These are phyloP conservation scores for Tetrahymena malaccensis DNA, from an alignment of 73 alveolate species.

Conservation along the genomic window DNA sequence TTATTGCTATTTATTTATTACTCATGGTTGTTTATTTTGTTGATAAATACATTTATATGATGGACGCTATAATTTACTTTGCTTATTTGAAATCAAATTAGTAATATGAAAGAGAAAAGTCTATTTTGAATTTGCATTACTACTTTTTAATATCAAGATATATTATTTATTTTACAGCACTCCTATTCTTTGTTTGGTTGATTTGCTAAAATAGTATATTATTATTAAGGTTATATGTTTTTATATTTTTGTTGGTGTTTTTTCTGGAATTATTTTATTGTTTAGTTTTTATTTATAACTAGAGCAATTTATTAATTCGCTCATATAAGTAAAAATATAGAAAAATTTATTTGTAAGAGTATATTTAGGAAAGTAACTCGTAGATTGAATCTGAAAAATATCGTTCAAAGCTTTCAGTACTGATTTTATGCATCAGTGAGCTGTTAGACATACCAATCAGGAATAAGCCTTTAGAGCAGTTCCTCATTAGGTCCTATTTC, in stretches of 20 bases:
- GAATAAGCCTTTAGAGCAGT: slow-evolving; percentile 1
- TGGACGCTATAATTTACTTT: not conserved
- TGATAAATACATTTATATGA: not conserved
- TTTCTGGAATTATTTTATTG: too few relatives aligned
- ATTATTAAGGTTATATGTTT: not conserved
- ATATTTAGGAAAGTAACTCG: not conserved
- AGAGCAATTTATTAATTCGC: too few relatives aligned
- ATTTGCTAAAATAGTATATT: not conserved
- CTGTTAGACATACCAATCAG: slow-evolving; percentile 24
- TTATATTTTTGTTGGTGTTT: not conserved
- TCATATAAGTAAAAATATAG: too few relatives aligned
- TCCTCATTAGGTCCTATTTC: not conserved
- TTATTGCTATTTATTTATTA: too few relatives aligned
- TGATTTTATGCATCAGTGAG: not conserved
- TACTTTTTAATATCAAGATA: not conserved
- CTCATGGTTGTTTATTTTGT: not conserved
- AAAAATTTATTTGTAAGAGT: not conserved
- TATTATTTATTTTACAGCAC: not conserved
- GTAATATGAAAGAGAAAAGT: not conserved
- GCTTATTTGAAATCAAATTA: not conserved
- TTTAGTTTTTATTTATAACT: too few relatives aligned
- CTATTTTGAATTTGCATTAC: not conserved
- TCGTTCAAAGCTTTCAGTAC: not conserved
- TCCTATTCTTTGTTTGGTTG: not conserved
- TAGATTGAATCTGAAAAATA: too few relatives aligned